Evolutionary conservation across 345 rosid genomes (phyloP).

Genomic region (Eucalyptus viminalis): DNA sequence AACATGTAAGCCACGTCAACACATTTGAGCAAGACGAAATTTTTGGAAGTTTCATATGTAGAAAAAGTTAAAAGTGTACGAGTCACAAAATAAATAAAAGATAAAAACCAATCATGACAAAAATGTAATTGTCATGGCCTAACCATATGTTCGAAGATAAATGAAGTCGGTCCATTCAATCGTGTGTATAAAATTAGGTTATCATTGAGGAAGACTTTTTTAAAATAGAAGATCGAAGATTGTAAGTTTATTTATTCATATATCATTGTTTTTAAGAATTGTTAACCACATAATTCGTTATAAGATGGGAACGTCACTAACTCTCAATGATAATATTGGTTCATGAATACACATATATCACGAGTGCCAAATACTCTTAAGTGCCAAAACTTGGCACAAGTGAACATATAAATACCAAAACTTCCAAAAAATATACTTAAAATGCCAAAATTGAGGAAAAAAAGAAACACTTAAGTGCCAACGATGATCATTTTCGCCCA

Average conservation of each 20-base stretch:
- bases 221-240: not conserved
- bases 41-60: not conserved
- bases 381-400: too few relatives aligned
- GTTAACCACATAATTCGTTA: not conserved
- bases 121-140: not conserved
- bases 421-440: too few relatives aligned
- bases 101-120: not conserved
- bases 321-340: not conserved
- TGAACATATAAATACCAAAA: too few relatives aligned
- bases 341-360: not conserved
- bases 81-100: not conserved
- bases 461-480: too few relatives aligned
- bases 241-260: not conserved
- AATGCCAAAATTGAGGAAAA: too few relatives aligned
- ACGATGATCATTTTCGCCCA: fast-evolving
- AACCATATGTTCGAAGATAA: not conserved
- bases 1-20: not conserved
- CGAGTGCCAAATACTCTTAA: too few relatives aligned
- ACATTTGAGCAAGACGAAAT: not conserved
- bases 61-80: too few relatives aligned
- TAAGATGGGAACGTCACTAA: not conserved
- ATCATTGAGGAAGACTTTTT: not conserved
- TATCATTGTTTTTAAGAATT: not conserved
- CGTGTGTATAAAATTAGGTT: not conserved
- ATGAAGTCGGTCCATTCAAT: not conserved